Conservation (phyloP, 1,139 yeast genomes). For the Protomyces gravidus region DNA sequence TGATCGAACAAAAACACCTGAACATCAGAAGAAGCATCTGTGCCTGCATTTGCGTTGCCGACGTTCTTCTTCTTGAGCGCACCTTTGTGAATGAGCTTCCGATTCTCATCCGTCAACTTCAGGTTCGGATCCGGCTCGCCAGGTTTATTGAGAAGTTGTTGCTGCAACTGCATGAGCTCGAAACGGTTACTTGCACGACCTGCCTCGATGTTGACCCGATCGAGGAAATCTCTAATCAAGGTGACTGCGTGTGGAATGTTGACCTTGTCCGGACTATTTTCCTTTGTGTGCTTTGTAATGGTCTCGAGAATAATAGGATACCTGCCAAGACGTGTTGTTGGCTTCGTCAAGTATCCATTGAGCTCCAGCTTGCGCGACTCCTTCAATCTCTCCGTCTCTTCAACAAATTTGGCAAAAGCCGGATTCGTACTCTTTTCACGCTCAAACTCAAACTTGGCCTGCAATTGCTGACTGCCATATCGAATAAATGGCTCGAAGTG, state of each 20-base stretch:
- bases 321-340: conserved; percentile 92
- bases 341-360: conserved; percentile 88
- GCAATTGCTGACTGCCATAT: conserved; percentile 93
- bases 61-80: conserved; percentile 65
- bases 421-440: conserved; percentile 88
- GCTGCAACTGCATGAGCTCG: conserved; percentile 79
- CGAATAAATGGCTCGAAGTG: conserved; percentile 86
- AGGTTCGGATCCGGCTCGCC: conserved; percentile 80
- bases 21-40: conserved; percentile 66
- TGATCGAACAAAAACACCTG: conserved; percentile 83
- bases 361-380: conserved; percentile 88
- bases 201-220: conserved; percentile 78
- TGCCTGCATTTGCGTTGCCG: conserved; percentile 44
- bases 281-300: conserved; percentile 73
- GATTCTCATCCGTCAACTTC: conserved; percentile 73
- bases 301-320: conserved; percentile 82
- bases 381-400: conserved; percentile 82
- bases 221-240: conserved; percentile 69
- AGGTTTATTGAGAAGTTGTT: conserved; percentile 62
- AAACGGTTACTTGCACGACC: conserved; percentile 94
- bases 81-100: conserved; percentile 75
- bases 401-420: conserved; percentile 84
- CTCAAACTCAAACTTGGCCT: conserved; percentile 93
- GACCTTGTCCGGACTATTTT: conserved; percentile 68
- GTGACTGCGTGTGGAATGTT: conserved; percentile 70